A percentile compares a stretch with the other conserved stretches of the same genome.
phyloP scores from a whole-genome alignment of 192 early-diverging fungal species.

The Coemansia javaensis region DNA sequence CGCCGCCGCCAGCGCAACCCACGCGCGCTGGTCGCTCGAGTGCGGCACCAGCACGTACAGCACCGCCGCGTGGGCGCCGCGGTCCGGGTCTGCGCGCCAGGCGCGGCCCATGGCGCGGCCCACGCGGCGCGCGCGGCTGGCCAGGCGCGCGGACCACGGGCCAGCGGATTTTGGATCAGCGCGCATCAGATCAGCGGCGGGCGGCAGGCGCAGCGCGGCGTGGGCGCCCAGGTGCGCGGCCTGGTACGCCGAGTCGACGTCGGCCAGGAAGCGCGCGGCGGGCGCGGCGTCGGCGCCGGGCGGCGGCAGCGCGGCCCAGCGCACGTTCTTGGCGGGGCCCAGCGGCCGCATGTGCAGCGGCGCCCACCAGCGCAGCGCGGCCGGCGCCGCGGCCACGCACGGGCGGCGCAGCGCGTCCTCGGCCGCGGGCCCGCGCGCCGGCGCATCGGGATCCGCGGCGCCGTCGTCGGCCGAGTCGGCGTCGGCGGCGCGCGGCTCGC shows the following conservation, averaged over 20 bases:
- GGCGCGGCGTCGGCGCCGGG: background rate
- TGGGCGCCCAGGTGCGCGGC: constrained; percentile 39
- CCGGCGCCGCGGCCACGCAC: constrained; percentile 22
- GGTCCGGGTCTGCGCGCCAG: constrained; percentile 39
- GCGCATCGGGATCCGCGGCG: too few species aligned
- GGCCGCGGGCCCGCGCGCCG: too few species aligned
- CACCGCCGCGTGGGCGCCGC: constrained; percentile 17
- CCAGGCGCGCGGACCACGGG: constrained; percentile 30
- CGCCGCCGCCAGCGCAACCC: constrained; percentile 32
- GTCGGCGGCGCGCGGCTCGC: constrained; percentile 15
- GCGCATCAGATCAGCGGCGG: too few species aligned
- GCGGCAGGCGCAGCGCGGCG: constrained; percentile 23
- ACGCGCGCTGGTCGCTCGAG: constrained; percentile 9
- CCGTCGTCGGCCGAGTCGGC: constrained; percentile 9
- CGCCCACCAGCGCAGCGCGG: constrained; percentile 45
- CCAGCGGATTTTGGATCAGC: too few species aligned
- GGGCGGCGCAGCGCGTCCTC: constrained; percentile 47
- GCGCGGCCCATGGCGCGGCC: constrained; percentile 27
- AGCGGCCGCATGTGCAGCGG: constrained; percentile 48
- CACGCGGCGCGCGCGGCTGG: constrained; percentile 20
- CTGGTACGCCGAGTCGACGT: constrained; percentile 45
- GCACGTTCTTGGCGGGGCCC: constrained; percentile 42
- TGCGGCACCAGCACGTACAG: constrained; percentile 35
- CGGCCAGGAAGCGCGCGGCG: constrained; percentile 28
- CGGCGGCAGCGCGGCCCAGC: constrained; percentile 35